Conservation (phyloP, 2,329 filamentous ascomycete species). For the Aspergillus intermedius region DNA sequence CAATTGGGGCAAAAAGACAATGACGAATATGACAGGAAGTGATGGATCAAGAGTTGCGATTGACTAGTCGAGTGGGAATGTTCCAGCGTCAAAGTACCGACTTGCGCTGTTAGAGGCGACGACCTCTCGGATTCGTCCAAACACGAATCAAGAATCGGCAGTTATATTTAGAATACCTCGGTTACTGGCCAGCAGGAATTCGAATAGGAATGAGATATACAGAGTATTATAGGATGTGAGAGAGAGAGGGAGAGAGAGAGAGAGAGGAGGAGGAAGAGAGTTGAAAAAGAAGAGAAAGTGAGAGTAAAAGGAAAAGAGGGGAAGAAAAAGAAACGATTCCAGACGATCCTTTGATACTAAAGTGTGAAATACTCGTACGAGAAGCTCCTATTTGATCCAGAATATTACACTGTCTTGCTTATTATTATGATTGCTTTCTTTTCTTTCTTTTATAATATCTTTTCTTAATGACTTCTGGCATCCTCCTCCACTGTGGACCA, state of each 20-base stretch:
- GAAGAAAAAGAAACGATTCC: neutral
- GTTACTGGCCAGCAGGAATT: too few species aligned
- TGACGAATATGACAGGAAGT: too few species aligned
- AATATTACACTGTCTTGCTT: neutral
- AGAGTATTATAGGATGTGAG: too few species aligned
- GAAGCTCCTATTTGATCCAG: neutral
- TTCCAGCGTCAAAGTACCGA: too few species aligned
- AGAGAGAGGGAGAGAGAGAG: neutral
- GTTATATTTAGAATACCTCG: too few species aligned
- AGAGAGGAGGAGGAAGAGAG: neutral
- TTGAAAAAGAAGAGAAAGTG: neutral
- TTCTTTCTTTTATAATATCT: neutral
- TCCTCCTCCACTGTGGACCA: neutral
- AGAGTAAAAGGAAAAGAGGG: neutral
- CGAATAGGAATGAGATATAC: too few species aligned
- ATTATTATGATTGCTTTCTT: neutral
- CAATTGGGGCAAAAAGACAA: too few species aligned
- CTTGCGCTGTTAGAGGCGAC: too few species aligned
- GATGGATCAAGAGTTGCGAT: too few species aligned
- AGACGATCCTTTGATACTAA: neutral
- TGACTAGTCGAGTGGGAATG: too few species aligned
- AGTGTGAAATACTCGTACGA: neutral
- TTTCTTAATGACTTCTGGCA: neutral
- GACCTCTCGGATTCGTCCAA: too few species aligned
- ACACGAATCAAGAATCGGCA: too few species aligned